Evolutionary conservation across 768 basidiomycete genomes (phyloP), one percentile per base, ranked within the genome.

Genomic region (Naganishia randhawae): DNA sequence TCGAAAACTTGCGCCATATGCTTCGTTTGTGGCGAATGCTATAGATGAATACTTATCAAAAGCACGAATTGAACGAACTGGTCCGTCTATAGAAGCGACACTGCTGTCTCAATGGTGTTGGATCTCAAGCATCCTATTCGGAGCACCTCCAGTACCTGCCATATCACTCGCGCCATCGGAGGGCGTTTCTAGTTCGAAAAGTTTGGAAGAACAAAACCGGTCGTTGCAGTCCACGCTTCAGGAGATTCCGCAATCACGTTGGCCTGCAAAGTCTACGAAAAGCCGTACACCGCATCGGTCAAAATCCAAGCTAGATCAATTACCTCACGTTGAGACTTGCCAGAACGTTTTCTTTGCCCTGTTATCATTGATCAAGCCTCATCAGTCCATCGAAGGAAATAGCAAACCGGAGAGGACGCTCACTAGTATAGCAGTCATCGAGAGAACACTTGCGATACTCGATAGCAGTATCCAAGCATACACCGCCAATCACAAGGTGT

Each of bases 21-120:
- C 50, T 9, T 54, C 54, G 0, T 45, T 57, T 48, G 31, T 50
- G 11, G 52, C 54, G 3, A 33, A 32, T 25, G 19, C 41, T 9
- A 53, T 67, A 5, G 29, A 33, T 10, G 25, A 31, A 13, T 64
- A 64, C 48, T 50, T 64, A 3, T n/a, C 31, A 10, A n/a, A 17
- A 3, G 45, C 19, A 48, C 45, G n/a, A 19, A 16, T 10, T 9
- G 31, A 25, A 14, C n/a, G 29, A 17, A 51, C 48, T 13, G 42
- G 13, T 25, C 32, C 37, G 22, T 27, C 22, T 0, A 14, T 29
- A 33, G 41, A 51, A 35, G 33, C 32, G 11, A 17, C 32, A 32
- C 33, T 9, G 33, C 41, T 67, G 25, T 41, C 66, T 3, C 52
- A 54, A 29, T 67, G 66, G 66, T 57, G 66, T 55, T 67, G 39